Base-by-base conservation (phyloP, 2,329 filamentous ascomycete species). In the Hysterium pulicare region DNA sequence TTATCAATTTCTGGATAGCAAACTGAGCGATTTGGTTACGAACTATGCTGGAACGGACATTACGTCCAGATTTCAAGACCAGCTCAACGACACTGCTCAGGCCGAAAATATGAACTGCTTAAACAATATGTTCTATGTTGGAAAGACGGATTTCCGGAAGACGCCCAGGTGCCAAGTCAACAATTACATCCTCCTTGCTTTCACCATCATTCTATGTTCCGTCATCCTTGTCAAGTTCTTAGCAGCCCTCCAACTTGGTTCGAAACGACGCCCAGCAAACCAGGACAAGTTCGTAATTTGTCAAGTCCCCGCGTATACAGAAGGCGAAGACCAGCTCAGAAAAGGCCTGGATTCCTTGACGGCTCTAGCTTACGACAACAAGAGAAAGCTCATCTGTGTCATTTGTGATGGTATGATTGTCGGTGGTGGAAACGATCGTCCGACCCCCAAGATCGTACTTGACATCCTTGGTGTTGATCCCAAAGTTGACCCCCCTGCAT, bases 201-300 rank as follows among this genome's bases (percentile, higher is more conserved):
- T 96, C 61, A 87, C 90, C n/a, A 76, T 94, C 58, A 74, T 97
- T 10, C 74, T 98, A 41, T 89, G 86, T 61, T 48, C 77, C 1
- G 87, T 96, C 47, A 90, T 97, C 50, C 61, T 83, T 38, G 71
- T 87, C 70, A 98, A 97, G 69, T 98, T 98, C 71, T 66, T 98
- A 59, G 83, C 93, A 40, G 93, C 93, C 10, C 77, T 98, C 32
- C 93, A 96, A 59, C 87, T 98, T 47, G 90, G 91, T 34, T 90
- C 90, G 4, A 96, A 96, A 72, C 82, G 87, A 45, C 84, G 88
- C 15, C 93, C 93, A 2, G 79, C 86, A 5, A 86, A 90, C 28
- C 93, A 97, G 67, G 93, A 98, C 69, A 98, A 97, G 65, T 98
- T 98, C 58, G 90, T 98, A 56, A 97, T 98, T 53, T 97, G 93